Evolutionary conservation across 2,329 filamentous ascomycete genomes (phyloP).

Genomic region (Alternaria arborescens): DNA sequence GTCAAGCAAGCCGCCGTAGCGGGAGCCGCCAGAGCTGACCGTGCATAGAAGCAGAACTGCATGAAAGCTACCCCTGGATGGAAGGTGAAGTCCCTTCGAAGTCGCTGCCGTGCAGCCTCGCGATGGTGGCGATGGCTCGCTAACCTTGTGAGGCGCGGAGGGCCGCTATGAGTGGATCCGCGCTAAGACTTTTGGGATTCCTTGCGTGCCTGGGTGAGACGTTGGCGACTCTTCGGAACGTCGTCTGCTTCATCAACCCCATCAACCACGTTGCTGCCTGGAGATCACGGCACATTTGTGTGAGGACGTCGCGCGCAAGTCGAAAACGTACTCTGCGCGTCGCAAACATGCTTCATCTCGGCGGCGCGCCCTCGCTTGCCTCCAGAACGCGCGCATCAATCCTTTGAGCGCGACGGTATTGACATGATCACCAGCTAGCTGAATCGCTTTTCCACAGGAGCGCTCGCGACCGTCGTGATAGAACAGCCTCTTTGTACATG

Average conservation of each 20-base stretch:
- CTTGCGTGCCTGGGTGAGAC: slow-evolving; percentile 29
- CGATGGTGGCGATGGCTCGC: slow-evolving; percentile 12
- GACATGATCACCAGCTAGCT: not conserved
- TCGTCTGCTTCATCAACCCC: slow-evolving; percentile 36
- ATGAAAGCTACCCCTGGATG: slow-evolving; percentile 38
- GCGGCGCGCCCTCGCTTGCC: slow-evolving; percentile 6
- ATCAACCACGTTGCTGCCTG: slow-evolving; percentile 19
- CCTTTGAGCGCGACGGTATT: not conserved
- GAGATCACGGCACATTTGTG: slow-evolving; percentile 14
- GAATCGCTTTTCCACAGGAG: not conserved
- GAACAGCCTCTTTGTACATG: not conserved
- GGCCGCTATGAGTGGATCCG: not conserved
- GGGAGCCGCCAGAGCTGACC: slow-evolving; percentile 17
- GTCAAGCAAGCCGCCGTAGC: slow-evolving; percentile 21
- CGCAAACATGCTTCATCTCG: slow-evolving; percentile 14
- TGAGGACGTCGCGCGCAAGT: slow-evolving; percentile 1
- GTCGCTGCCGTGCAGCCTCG: slow-evolving; percentile 21
- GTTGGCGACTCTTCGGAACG: slow-evolving; percentile 41
- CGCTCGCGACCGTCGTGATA: not conserved
- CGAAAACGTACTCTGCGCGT: not conserved
- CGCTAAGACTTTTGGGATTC: slow-evolving; percentile 22
- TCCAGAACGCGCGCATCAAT: slow-evolving; percentile 5
- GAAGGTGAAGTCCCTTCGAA: slow-evolving; percentile 15
- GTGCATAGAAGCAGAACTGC: slow-evolving; percentile 26
- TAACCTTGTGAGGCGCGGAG: slow-evolving; percentile 14